Base-by-base conservation (phyloP, 352 stramenopile genomes). In the Phytophthora citrophthora region DNA sequence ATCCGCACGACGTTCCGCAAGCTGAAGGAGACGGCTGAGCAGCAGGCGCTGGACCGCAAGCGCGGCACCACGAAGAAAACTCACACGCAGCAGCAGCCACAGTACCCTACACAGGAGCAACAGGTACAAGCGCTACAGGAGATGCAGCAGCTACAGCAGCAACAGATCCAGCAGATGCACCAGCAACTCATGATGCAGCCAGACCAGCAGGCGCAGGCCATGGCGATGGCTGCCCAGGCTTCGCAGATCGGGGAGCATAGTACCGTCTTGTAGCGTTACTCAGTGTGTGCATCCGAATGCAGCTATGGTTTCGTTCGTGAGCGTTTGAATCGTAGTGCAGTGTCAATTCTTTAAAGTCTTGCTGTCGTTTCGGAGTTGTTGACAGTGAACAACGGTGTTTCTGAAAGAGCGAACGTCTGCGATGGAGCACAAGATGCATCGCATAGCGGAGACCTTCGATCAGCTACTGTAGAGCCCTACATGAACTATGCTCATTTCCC, bases 1-100 rank as follows among this genome's bases (percentile, higher is more conserved):
- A 86, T 86, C 52, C 77, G 77, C n/a, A 32, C 54, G 4, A 79
- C 72, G 29, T 86, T 83, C 57, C 77, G 77, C 6, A 74, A 74
- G 39, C 66, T 86, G 4, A 86, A 82, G 45, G 74, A 86, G 57
- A 62, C 72, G 20, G 61, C 38, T 11, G 72, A 81, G 20, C 72
- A 81, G 52, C 64, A 74, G 47, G 38, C 65, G 32, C 46, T 74
- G 44, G 64, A 71, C 40, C 72, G 59, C 41, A 80, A 72, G 40
- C 67, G 71, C 26, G 67, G 57, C 60, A 61, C 49, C 16, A 44
- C 52, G 55, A 76, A 74, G 59, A 71, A 68, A 45, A 4, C 48
- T 26, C 48, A 50, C n/a, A 29, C 18, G 26, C 52, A 48, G n/a
- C 62, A 59, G 44, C 57, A 59, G 24, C 26, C 57, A 4, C 52